phyloP scores from a whole-genome alignment of 225 moss, liverwort and hornwort species.

The Marchantia paleacea region DNA sequence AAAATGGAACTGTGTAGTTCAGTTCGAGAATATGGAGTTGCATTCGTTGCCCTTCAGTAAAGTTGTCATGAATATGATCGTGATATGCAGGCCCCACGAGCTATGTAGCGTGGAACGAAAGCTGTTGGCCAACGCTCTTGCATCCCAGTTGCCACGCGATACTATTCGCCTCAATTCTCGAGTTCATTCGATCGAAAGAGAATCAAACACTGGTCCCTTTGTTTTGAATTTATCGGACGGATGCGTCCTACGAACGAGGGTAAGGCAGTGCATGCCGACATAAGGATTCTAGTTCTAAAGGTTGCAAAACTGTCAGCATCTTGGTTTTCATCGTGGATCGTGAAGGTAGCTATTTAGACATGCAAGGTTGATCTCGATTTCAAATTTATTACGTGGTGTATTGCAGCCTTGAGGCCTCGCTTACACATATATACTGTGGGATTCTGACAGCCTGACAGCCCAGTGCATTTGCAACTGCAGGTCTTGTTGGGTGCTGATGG shows the following conservation, averaged over 20 bases:
- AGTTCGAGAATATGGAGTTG: too few relatives aligned
- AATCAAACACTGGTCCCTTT: conserved; percentile 20
- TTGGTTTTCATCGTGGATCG: neutral
- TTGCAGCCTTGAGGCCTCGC: too few relatives aligned
- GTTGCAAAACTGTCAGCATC: neutral
- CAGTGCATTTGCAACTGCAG: conserved; percentile 13
- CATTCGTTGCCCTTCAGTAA: too few relatives aligned
- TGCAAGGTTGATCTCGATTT: neutral
- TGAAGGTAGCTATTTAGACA: neutral
- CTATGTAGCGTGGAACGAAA: conserved; percentile 49
- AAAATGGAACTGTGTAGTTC: too few relatives aligned
- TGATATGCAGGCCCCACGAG: conserved; percentile 59
- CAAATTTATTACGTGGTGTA: too few relatives aligned
- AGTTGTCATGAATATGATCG: too few relatives aligned
- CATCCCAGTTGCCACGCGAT: conserved; percentile 45
- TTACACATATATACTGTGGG: too few relatives aligned
- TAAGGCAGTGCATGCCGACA: conserved; percentile 5
- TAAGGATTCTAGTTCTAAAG: too few relatives aligned
- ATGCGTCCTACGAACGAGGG: conserved; percentile 50
- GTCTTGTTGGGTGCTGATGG: conserved; percentile 67
- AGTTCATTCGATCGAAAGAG: conserved; percentile 36
- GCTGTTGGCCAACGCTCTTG: conserved; percentile 43
- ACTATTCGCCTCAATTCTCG: conserved; percentile 45
- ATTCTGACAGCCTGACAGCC: too few relatives aligned
- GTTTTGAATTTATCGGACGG: conserved; percentile 56